Evolutionary conservation across 768 basidiomycete species (phyloP).

Genomic region (Serendipita sp.): DNA sequence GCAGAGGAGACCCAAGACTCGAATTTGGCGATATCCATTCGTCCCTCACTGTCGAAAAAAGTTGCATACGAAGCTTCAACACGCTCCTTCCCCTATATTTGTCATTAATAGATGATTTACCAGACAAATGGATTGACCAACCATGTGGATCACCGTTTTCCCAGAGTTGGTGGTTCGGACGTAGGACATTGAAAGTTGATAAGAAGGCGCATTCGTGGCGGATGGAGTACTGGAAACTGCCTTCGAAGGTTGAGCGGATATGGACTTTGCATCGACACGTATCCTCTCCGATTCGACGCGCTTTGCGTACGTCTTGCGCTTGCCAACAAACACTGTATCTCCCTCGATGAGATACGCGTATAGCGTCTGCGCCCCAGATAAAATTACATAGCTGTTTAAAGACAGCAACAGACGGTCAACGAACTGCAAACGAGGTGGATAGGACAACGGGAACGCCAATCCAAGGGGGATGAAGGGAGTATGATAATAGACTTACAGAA

Average conservation of each 20-base stretch:
- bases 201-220: slow-evolving; percentile 41
- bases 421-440: background rate
- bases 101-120: background rate
- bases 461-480: background rate
- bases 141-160: slow-evolving; percentile 24
- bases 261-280: slow-evolving; percentile 54
- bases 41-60: slow-evolving; percentile 71
- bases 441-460: background rate
- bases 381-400: slow-evolving; percentile 45
- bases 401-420: background rate
- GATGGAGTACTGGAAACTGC: slow-evolving; percentile 19
- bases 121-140: background rate
- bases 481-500: slow-evolving; percentile 38
- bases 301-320: slow-evolving; percentile 78
- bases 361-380: slow-evolving; percentile 56
- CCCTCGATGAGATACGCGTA: slow-evolving; percentile 82
- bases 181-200: slow-evolving; percentile 50
- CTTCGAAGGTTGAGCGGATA: slow-evolving; percentile 22
- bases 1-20: slow-evolving; percentile 64
- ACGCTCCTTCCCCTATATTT: slow-evolving; percentile 35
- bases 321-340: slow-evolving; percentile 72
- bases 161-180: slow-evolving; percentile 70
- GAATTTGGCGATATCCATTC: slow-evolving; percentile 58
- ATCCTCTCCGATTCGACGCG: slow-evolving; percentile 81
- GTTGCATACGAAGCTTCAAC: slow-evolving; percentile 42